These are phyloP conservation scores for Magnaporthiopsis rhizophila DNA, from an alignment of 2,329 filamentous ascomycete genomes.

Conservation along the genomic window DNA sequence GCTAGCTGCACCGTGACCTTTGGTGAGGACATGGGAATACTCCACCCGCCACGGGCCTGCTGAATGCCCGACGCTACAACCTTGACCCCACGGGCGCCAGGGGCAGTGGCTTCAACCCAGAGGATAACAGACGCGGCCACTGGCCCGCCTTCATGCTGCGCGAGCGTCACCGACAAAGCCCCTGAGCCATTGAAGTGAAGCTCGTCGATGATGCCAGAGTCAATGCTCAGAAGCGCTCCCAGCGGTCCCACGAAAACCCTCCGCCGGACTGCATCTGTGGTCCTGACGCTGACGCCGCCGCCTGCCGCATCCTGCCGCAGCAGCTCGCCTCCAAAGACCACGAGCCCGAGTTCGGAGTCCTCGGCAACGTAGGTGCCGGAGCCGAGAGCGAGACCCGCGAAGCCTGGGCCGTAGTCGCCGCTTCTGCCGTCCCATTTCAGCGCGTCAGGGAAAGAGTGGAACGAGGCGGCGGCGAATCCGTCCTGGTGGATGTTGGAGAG, in stretches of 20 bases:
- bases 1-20: background rate
- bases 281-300: slow-evolving; percentile 25
- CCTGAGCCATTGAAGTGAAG: slow-evolving; percentile 21
- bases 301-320: slow-evolving; percentile 4
- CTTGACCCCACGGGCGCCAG: background rate
- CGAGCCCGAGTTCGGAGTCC: slow-evolving; percentile 34
- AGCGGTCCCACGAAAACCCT: slow-evolving; percentile 40
- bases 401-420: slow-evolving; percentile 49
- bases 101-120: slow-evolving; percentile 1
- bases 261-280: slow-evolving; percentile 37
- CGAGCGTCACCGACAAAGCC: slow-evolving; percentile 1
- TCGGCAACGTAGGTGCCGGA: slow-evolving; percentile 41
- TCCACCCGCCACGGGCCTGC: slow-evolving; percentile 1
- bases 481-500: slow-evolving; percentile 47
- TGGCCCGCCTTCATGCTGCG: background rate
- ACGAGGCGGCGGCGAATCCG: slow-evolving; percentile 46
- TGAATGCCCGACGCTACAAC: background rate
- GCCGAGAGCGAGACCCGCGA: slow-evolving; percentile 42
- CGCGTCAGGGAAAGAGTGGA: slow-evolving; percentile 49
- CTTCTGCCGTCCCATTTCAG: slow-evolving; percentile 48
- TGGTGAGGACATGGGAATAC: background rate
- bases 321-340: slow-evolving; percentile 40
- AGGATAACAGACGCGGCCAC: background rate
- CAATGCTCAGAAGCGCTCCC: slow-evolving; percentile 30
- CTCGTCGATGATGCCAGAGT: slow-evolving; percentile 33